phyloP scores from a whole-genome alignment of 208 protist species.

The Acanthamoeba rhysodes region DNA sequence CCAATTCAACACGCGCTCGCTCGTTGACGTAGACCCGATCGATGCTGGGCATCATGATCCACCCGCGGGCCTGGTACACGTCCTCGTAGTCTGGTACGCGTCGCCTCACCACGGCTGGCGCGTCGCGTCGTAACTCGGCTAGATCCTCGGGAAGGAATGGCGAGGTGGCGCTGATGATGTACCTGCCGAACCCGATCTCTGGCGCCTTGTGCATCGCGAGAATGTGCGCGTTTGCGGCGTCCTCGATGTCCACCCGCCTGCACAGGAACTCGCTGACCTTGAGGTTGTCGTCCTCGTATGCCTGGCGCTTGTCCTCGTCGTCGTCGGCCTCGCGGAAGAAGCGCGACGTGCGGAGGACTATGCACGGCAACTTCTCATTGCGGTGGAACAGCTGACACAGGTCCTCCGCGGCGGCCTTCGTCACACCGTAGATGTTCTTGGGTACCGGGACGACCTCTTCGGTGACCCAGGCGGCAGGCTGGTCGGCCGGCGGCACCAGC shows the following conservation, averaged over 20 bases:
- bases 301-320: not conserved
- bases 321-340: slow-evolving; percentile 77
- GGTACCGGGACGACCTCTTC: slow-evolving; percentile 77
- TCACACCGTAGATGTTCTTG: slow-evolving; percentile 80
- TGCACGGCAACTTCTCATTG: not conserved
- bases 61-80: not conserved
- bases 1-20: slow-evolving; percentile 8
- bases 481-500: not conserved
- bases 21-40: slow-evolving; percentile 58
- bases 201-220: slow-evolving; percentile 72
- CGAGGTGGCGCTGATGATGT: slow-evolving; percentile 69
- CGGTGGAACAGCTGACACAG: slow-evolving; percentile 77
- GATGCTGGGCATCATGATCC: slow-evolving; percentile 59
- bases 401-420: slow-evolving; percentile 63
- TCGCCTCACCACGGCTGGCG: slow-evolving; percentile 20
- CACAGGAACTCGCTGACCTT: slow-evolving; percentile 75
- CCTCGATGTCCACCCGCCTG: slow-evolving; percentile 73
- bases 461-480: slow-evolving; percentile 72
- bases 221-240: slow-evolving; percentile 68
- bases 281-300: slow-evolving; percentile 63
- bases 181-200: slow-evolving; percentile 62
- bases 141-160: slow-evolving; percentile 48
- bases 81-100: not conserved
- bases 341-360: slow-evolving; percentile 68
- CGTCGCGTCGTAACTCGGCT: not conserved